Evolutionary conservation across 1,284 basidiomycete genomes (phyloP).

Genomic region (Neolentinus lepideus): DNA sequence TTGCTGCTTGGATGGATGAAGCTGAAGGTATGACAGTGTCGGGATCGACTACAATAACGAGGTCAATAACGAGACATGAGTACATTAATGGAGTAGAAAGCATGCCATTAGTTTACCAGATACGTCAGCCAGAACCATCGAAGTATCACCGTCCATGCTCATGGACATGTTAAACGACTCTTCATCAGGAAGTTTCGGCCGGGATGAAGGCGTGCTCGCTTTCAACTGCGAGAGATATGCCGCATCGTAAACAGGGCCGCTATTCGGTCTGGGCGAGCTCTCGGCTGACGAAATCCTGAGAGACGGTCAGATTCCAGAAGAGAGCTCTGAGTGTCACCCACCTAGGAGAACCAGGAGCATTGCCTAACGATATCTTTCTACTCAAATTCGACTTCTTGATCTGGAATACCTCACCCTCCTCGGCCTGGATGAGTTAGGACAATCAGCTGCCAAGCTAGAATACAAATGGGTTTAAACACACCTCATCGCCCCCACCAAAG

Average conservation of each 20-base stretch:
- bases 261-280: constrained; percentile 38
- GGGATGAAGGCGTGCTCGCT: constrained; percentile 65
- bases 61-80: constrained; percentile 5
- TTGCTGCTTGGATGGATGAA: constrained; percentile 72
- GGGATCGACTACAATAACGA: constrained; percentile 12
- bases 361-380: constrained; percentile 50
- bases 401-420: constrained; percentile 57
- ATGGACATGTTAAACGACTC: constrained; percentile 46
- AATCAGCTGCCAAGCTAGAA: not conserved
- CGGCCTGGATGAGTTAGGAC: constrained; percentile 30
- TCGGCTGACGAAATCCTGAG: constrained; percentile 40
- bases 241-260: constrained; percentile 60
- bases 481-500: constrained; percentile 79
- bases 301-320: constrained; percentile 25
- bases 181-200: constrained; percentile 31
- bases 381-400: constrained; percentile 74
- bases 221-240: constrained; percentile 80
- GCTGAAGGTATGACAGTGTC: constrained; percentile 64
- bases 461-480: constrained; percentile 16
- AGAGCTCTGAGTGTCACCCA: constrained; percentile 6
- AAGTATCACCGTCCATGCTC: constrained; percentile 20
- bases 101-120: constrained; percentile 6
- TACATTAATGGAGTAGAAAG: not conserved
- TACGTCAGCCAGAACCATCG: not conserved
- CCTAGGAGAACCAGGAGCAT: constrained; percentile 38